These are phyloP conservation scores for Sarocladium strictum DNA, from an alignment of 2,329 filamentous ascomycete genomes.

Conservation along the genomic window DNA sequence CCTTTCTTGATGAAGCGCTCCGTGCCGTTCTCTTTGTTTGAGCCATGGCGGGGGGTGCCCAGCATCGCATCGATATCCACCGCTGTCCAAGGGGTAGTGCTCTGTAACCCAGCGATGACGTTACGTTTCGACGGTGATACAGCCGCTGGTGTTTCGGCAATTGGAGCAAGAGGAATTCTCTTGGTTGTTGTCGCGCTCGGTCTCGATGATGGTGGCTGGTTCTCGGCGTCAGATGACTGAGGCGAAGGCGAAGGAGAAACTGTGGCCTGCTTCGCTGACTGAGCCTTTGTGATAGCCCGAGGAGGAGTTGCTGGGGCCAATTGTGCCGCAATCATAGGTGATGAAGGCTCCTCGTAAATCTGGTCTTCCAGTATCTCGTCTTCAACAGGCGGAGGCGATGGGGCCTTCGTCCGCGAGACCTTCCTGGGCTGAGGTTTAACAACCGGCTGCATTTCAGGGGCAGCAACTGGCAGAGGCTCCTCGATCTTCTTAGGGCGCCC, in stretches of 20 bases:
- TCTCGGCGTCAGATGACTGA: conserved; percentile 75
- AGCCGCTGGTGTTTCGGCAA: conserved; percentile 41
- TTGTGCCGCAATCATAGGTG: conserved; percentile 13
- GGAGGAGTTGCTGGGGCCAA: conserved; percentile 31
- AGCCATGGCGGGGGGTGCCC: conserved; percentile 27
- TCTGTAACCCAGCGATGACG: conserved; percentile 48
- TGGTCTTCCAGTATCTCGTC: conserved; percentile 8
- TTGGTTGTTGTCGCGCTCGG: conserved; percentile 38
- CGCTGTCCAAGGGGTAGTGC: conserved; percentile 61
- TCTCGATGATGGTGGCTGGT: conserved; percentile 65
- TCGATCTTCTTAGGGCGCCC: conserved; percentile 27
- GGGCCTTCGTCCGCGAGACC: conserved; percentile 10
- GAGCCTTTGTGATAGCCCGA: conserved; percentile 35
- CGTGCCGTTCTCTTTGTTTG: conserved; percentile 47
- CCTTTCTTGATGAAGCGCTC: conserved; percentile 47
- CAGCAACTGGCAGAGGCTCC: not conserved
- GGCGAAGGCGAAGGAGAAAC: conserved; percentile 61
- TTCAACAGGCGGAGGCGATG: not conserved
- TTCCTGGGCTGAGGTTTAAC: not conserved
- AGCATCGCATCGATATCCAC: conserved; percentile 73
- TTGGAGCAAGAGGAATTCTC: conserved; percentile 39
- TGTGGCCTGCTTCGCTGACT: conserved; percentile 46
- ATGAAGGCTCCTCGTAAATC: conserved; percentile 23
- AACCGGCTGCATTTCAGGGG: not conserved
- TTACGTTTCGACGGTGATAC: conserved; percentile 59